phyloP scores from a whole-genome alignment of 805 yeast genomes.

The Clavispora asparagi region DNA sequence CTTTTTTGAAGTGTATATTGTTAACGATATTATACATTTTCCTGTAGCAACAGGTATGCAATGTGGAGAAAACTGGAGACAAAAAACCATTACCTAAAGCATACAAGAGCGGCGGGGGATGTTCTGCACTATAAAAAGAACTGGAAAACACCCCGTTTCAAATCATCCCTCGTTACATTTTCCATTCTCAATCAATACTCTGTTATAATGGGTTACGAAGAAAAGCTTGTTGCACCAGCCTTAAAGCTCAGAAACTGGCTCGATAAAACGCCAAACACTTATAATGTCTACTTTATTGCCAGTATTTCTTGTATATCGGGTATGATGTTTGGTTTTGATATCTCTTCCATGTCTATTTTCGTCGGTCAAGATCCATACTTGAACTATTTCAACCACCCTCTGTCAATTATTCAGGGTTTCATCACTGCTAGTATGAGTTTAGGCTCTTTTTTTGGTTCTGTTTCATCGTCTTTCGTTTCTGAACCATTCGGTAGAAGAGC shows the following conservation, averaged over 20 bases:
- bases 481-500: slow-evolving; percentile 18
- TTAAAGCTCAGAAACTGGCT: slow-evolving; percentile 27
- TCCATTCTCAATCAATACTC: no score
- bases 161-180: no score
- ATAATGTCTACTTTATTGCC: slow-evolving; percentile 45
- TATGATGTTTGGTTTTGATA: slow-evolving; percentile 42
- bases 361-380: slow-evolving; percentile 43
- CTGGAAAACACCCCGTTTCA: no score
- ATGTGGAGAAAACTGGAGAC: no score
- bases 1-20: no score
- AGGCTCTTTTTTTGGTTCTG: slow-evolving; percentile 70
- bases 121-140: not conserved
- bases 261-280: slow-evolving; percentile 35
- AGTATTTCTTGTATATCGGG: slow-evolving; percentile 14
- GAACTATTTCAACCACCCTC: slow-evolving; percentile 49
- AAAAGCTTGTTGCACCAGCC: slow-evolving; percentile 29
- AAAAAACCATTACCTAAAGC: no score
- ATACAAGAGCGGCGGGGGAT: no score
- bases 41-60: no score
- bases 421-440: slow-evolving; percentile 73
- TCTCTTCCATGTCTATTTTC: slow-evolving; percentile 72
- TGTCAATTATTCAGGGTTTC: slow-evolving; percentile 60
- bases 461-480: slow-evolving; percentile 23
- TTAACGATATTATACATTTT: no score
- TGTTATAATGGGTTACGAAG: slow-evolving; percentile 38